Conservation (phyloP, 2,329 filamentous ascomycete genomes). For the Sarocladium brachiariae region DNA sequence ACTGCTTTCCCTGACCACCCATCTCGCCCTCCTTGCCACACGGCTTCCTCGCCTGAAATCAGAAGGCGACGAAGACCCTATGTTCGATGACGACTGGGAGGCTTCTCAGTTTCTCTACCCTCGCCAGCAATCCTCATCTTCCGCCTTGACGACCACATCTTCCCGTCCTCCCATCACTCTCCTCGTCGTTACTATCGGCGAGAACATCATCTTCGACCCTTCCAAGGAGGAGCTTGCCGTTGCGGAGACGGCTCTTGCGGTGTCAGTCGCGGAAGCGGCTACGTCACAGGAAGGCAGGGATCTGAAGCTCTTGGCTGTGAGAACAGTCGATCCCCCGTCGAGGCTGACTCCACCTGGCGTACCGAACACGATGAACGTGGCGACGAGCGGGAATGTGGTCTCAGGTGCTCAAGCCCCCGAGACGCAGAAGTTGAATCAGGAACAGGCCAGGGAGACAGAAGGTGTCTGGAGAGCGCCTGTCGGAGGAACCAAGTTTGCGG, state of each 20-base stretch:
- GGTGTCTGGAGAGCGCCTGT: slow-evolving; percentile 82
- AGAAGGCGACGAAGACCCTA: slow-evolving; percentile 87
- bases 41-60: slow-evolving; percentile 79
- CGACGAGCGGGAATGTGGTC: slow-evolving; percentile 26
- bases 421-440: slow-evolving; percentile 32
- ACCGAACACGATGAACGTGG: slow-evolving; percentile 55
- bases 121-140: slow-evolving; percentile 26
- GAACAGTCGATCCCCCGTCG: slow-evolving; percentile 69
- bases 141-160: slow-evolving; percentile 16
- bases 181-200: slow-evolving; percentile 77
- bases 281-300: slow-evolving; percentile 34
- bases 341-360: slow-evolving; percentile 65
- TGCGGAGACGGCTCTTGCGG: slow-evolving; percentile 79
- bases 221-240: slow-evolving; percentile 87
- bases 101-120: slow-evolving; percentile 73
- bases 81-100: slow-evolving; percentile 98
- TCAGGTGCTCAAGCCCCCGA: slow-evolving; percentile 16
- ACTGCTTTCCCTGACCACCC: slow-evolving; percentile 84
- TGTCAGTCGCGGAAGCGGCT: slow-evolving; percentile 63
- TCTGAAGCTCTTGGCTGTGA: slow-evolving; percentile 59
- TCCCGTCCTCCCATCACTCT: slow-evolving; percentile 78
- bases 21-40: slow-evolving; percentile 85
- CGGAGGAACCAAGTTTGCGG: slow-evolving; percentile 70
- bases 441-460: slow-evolving; percentile 41
- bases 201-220: slow-evolving; percentile 92